Evolutionary conservation across 768 basidiomycete species (phyloP), one percentile per base, ranked within the genome.

Genomic region (Mycena indigotica): DNA sequence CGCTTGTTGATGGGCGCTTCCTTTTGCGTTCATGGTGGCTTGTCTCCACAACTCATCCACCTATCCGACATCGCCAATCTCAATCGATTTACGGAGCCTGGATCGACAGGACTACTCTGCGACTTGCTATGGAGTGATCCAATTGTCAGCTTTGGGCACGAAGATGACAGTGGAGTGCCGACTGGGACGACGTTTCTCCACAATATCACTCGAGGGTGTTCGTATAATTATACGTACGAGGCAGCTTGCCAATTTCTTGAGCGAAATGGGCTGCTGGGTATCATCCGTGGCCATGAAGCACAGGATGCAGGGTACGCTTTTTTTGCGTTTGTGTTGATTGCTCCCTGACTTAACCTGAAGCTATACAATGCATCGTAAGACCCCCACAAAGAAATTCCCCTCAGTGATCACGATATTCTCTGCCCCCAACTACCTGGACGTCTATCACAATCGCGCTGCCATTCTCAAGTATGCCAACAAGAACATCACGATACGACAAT

Each of bases 71-170:
- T 96, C 8, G 72, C 80, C 24, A 66, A 97, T 93, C 77, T 99
- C 64, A 82, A 99, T 70, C 88, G 97, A 16, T 96, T 95, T 74
- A 80, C 88, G 70, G 97, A 99, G 70, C 96, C 97, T 2, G 94
- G 93, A 1, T 94, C 92, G 2, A 83, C 85, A 56, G 97, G 97
- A 2, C 76, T 97, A 55, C 80, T 98, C 63, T 98, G 96, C 67
- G 97, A 99, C 68, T 76, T 99, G 28, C 81, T 99, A 5, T 99
- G 97, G 97, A 86, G 95, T 0, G 97, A 98, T 70, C 97, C 97
- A 4, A 83, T 95, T 26, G 82, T 84, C 19, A 89, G 89, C 64
- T 99, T 92, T 67, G 96, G 94, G 15, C 83, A 89, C 66, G 94
- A 97, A 70, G 78, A 84, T 4, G 80, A 88, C 54, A 75, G 82